Conservation (phyloP, 768 basidiomycete species). For the Mycena olivaceomarginata region DNA sequence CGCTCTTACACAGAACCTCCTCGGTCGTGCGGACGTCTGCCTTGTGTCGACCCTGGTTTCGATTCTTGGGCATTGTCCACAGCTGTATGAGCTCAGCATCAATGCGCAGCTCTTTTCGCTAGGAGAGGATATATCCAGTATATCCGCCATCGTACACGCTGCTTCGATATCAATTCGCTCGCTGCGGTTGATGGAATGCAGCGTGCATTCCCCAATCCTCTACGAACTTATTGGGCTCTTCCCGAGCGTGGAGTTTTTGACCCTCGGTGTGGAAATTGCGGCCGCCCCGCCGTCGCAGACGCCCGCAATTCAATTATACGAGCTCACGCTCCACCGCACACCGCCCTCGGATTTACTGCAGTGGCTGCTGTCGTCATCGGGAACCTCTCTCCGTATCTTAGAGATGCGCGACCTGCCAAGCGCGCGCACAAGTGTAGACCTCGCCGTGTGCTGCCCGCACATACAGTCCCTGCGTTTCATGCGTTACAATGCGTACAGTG, state of each 20-base stretch:
- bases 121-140: background rate
- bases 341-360: slow-evolving; percentile 51
- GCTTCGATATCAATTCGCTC: slow-evolving; percentile 32
- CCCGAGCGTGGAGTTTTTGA: slow-evolving; percentile 60
- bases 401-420: slow-evolving; percentile 62
- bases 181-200: slow-evolving; percentile 52
- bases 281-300: slow-evolving; percentile 53
- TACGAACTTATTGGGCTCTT: slow-evolving; percentile 64
- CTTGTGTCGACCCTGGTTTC: slow-evolving; percentile 21
- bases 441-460: slow-evolving; percentile 54
- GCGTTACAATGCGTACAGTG: slow-evolving; percentile 55
- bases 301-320: slow-evolving; percentile 57
- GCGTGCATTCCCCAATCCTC: slow-evolving; percentile 64
- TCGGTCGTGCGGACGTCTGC: background rate
- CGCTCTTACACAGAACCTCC: background rate
- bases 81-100: slow-evolving; percentile 38
- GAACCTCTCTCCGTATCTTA: slow-evolving; percentile 58
- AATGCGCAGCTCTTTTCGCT: slow-evolving; percentile 36
- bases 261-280: slow-evolving; percentile 60
- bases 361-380: slow-evolving; percentile 64
- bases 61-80: slow-evolving; percentile 25
- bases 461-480: slow-evolving; percentile 67
- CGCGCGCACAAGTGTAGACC: slow-evolving; percentile 43
- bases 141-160: slow-evolving; percentile 8
- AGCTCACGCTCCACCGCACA: slow-evolving; percentile 61